phyloP scores from a whole-genome alignment of 371 early-diverging fungal species.

The Apophysomyces sp. region DNA sequence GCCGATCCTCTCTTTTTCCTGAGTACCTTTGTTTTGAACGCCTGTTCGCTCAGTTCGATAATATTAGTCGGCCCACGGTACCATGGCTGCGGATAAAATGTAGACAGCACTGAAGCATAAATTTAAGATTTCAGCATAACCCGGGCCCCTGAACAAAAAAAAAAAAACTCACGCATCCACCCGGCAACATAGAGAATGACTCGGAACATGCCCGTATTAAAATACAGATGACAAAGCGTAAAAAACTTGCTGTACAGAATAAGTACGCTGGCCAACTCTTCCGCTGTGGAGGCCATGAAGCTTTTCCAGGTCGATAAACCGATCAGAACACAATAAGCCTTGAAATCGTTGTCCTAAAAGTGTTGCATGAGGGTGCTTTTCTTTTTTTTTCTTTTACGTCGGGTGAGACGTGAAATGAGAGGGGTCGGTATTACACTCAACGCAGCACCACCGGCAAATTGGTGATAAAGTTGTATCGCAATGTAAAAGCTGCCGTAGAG shows the following conservation, averaged over 20 bases:
- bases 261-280: slow-evolving; percentile 56
- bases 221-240: slow-evolving; percentile 43
- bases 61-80: slow-evolving; percentile 58
- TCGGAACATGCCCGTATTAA: slow-evolving; percentile 31
- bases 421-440: background rate
- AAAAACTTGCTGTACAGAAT: slow-evolving; percentile 57
- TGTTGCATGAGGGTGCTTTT: background rate
- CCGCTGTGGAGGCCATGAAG: slow-evolving; percentile 46
- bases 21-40: slow-evolving; percentile 23
- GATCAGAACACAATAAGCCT: slow-evolving; percentile 24
- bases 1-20: slow-evolving; percentile 1
- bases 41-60: slow-evolving; percentile 30
- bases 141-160: background rate
- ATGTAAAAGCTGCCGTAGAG: slow-evolving; percentile 31
- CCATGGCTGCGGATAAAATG: slow-evolving; percentile 56
- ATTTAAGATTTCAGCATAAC: background rate
- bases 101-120: slow-evolving; percentile 38
- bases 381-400: background rate
- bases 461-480: slow-evolving; percentile 10
- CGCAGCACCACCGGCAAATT: slow-evolving; percentile 7
- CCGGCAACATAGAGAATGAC: slow-evolving; percentile 35
- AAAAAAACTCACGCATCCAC: slow-evolving; percentile 47
- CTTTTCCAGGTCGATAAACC: slow-evolving; percentile 38
- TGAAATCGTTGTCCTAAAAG: slow-evolving; percentile 32
- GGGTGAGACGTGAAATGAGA: background rate